Conservation (phyloP, 495 filamentous ascomycete species). For the Choiromyces venosus region DNA sequence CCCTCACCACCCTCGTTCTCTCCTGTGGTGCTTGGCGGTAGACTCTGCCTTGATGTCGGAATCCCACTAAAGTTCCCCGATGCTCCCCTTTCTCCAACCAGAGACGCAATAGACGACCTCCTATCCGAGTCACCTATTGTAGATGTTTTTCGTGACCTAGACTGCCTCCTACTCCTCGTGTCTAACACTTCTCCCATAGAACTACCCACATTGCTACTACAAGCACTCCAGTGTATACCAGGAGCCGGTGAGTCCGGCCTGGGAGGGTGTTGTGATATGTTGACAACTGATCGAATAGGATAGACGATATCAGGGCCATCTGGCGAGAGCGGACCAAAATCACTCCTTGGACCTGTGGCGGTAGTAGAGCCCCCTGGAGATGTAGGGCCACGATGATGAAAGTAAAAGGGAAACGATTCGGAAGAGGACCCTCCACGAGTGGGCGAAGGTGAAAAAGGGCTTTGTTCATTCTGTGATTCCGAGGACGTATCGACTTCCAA, state of each 20-base stretch:
- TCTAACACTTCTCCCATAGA: conserved; percentile 6
- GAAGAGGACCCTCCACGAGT: conserved; percentile 8
- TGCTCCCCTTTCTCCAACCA: background rate
- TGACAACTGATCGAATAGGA: conserved; percentile 75
- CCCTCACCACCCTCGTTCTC: background rate
- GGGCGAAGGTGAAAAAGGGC: background rate
- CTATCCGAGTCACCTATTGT: background rate
- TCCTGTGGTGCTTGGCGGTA: background rate
- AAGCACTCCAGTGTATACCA: conserved; percentile 8
- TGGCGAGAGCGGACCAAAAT: conserved; percentile 45
- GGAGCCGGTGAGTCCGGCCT: conserved; percentile 13
- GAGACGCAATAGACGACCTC: background rate
- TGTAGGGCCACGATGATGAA: conserved; percentile 1
- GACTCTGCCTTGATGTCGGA: background rate
- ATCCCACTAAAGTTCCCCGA: background rate
- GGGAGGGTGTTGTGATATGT: conserved; percentile 57
- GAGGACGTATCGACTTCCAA: background rate
- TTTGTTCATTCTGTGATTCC: background rate
- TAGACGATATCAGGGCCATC: conserved; percentile 64
- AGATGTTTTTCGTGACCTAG: conserved; percentile 12
- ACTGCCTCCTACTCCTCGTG: conserved; percentile 11
- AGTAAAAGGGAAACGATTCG: background rate
- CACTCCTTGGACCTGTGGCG: conserved; percentile 6
- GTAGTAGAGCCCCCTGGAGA: background rate
- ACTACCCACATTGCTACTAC: background rate